Base-by-base conservation (phyloP, 352 stramenopile genomes). In the Globisporangium takayamanum region DNA sequence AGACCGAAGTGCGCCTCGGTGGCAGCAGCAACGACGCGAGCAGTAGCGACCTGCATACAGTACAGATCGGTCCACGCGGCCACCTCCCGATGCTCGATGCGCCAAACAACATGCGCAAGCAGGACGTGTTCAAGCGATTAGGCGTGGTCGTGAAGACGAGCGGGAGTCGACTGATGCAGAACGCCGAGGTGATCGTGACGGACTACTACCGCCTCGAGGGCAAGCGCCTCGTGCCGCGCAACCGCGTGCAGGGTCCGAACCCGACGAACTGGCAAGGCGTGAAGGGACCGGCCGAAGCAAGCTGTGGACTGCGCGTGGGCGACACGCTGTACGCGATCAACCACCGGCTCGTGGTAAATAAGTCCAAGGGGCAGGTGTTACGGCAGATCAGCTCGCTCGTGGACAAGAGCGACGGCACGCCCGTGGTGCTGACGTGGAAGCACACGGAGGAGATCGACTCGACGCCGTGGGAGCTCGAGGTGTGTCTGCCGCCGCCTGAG, bases 281-380 rank as follows among this genome's bases (percentile, higher is more conserved):
- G 11, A 92, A 89, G 46, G 84, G 84, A 2, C 80, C 84, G 1
- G 82, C 76, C 12, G 84, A 94, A 58, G 78, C 80, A 12, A 90
- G 80, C 54, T 74, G 74, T 44, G 82, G 76, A 5, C 70, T 94
- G n/a, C 82, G 84, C 53, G 68, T 83, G 5, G 82, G 84, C 22
- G 84, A 94, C 65, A 87, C 79, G 48, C 73, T 94, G 42, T 92
- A 94, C 64, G 81, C 84, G 41, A 87, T 94, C 58, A 94, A 94
- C 70, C 80, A 92, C 57, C 73, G 79, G 59, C 76, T 91, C n/a
- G 80, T 94, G 15, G 80, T 91, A 59, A 94, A 94, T 72, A 92
- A 92, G 67, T 88, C 80, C 50, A 87, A 83, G 64, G 78, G 82
- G 15, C 84, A 94, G 57, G 81, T 94, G 55, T 68, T 94, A 51